Evolutionary conservation across 352 stramenopile species (phyloP), one percentile per base, ranked within the genome.

Genomic region (Pythium pectinolyticum): DNA sequence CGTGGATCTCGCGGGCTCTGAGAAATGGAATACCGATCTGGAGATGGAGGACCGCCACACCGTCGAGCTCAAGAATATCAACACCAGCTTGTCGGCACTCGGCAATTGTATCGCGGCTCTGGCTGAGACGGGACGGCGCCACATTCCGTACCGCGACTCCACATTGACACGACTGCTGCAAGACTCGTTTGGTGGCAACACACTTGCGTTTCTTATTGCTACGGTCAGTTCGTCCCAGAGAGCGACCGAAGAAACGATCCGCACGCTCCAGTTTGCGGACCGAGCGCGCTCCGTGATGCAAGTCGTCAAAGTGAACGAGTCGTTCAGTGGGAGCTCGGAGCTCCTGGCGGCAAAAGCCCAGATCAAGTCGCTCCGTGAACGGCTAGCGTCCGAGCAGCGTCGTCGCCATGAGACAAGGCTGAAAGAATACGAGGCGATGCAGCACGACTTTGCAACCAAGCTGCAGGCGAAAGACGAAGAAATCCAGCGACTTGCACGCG

Each of bases 91-190:
- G 20, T 97, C 86, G 1, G 92, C 91, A 3, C 74, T 97, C 0
- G 92, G 92, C 5, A 96, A 97, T 60, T 96, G 94, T 31, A 97
- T 98, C 30, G 85, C 87, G 0, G 92, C 92, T 11, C 68, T 98
- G 0, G 82, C 78, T 0, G 84, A 92, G 34, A 40, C 66, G 1
- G 79, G 86, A 3, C 75, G 92, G 24, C 97, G 87, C 50, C 92
- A 97, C 63, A 96, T 98, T 57, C 92, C 92, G 22, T 97, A 95
- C 46, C 82, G 88, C 2, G 88, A 97, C 61, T 96, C 90, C 30
- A 95, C 86, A 10, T 67, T 97, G 25, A 97, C 89, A 2, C 80
- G 90, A 8, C 66, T 97, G 12, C 77, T 97, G 20, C 90, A 94
- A 62, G 83, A 94, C 49, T 92, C 85, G 1, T 75, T 94, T 37